Evolutionary conservation across 1,284 basidiomycete species (phyloP).

Genomic region (Trametes polyzona): DNA sequence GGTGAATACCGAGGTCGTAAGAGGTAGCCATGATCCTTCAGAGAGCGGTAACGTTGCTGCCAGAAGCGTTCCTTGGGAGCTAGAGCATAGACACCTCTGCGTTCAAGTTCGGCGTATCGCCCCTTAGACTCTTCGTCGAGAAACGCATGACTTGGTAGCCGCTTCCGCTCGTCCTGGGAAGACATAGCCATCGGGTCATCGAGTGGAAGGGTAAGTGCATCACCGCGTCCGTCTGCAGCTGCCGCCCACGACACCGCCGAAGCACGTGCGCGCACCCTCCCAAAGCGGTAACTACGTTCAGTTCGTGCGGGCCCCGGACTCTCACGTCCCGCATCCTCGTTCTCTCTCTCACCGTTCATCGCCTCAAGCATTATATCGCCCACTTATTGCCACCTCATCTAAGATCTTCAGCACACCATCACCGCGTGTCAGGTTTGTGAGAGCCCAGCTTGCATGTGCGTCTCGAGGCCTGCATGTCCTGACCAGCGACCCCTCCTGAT

Average conservation of each 20-base stretch:
- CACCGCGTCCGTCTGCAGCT: too few relatives aligned
- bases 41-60: neutral
- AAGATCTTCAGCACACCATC: too few relatives aligned
- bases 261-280: too few relatives aligned
- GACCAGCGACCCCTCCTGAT: too few relatives aligned
- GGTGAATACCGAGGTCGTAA: constrained; percentile 4
- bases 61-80: neutral
- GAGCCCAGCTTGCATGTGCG: too few relatives aligned
- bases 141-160: neutral
- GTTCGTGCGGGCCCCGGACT: neutral
- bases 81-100: neutral
- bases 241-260: too few relatives aligned
- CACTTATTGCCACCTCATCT: too few relatives aligned
- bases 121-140: neutral
- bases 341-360: constrained; percentile 19
- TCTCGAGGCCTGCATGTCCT: too few relatives aligned
- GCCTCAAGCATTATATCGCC: constrained; percentile 22
- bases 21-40: neutral
- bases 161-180: too few relatives aligned
- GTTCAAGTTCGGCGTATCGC: neutral
- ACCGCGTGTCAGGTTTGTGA: too few relatives aligned
- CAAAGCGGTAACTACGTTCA: neutral
- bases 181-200: too few relatives aligned
- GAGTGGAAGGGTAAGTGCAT: too few relatives aligned
- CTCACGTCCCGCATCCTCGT: neutral